phyloP scores from a whole-genome alignment of 2,329 filamentous ascomycete genomes.

The Neonectria coccinea region DNA sequence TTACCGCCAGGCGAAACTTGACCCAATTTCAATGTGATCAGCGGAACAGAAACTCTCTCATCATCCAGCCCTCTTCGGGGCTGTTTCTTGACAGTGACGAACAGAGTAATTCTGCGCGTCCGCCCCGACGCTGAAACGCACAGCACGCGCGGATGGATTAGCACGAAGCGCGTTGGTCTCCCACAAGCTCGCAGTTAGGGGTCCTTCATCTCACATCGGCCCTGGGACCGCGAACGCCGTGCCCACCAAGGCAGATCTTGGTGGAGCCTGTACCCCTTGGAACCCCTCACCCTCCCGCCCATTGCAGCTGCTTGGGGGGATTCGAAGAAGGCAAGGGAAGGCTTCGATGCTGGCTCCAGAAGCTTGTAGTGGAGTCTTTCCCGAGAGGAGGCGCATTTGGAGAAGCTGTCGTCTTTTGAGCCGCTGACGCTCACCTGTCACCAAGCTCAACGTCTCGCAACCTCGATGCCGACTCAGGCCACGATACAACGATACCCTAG shows the following conservation, averaged over 20 bases:
- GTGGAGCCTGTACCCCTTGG: slow-evolving; percentile 44
- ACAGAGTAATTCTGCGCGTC: slow-evolving; percentile 23
- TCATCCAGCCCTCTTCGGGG: slow-evolving; percentile 31
- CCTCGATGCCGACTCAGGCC: slow-evolving; percentile 21
- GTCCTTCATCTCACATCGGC: slow-evolving; percentile 37
- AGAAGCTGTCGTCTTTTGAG: slow-evolving; percentile 42
- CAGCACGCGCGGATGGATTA: slow-evolving; percentile 29
- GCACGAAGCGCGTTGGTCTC: slow-evolving; percentile 19
- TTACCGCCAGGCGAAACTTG: slow-evolving; percentile 2
- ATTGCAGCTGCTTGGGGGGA: slow-evolving; percentile 43
- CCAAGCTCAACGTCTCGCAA: slow-evolving; percentile 30
- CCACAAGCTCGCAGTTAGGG: slow-evolving; percentile 33
- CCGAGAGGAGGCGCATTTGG: slow-evolving; percentile 47
- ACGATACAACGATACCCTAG: slow-evolving; percentile 18
- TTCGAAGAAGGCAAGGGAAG: slow-evolving; percentile 42
- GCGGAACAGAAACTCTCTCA: slow-evolving; percentile 24
- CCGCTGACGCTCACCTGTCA: slow-evolving; percentile 42
- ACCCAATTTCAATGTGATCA: slow-evolving; percentile 8
- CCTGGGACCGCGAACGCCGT: slow-evolving; percentile 37
- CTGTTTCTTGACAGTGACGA: slow-evolving; percentile 21
- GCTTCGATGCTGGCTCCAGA: slow-evolving; percentile 48
- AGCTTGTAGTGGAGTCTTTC: slow-evolving; percentile 46
- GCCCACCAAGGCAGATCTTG: slow-evolving; percentile 45
- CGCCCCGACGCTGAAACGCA: slow-evolving; percentile 31
- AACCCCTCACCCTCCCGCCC: slow-evolving; percentile 46